phyloP scores from a whole-genome alignment of 331 rosid genomes.

The Erythrophleum ivorense region DNA sequence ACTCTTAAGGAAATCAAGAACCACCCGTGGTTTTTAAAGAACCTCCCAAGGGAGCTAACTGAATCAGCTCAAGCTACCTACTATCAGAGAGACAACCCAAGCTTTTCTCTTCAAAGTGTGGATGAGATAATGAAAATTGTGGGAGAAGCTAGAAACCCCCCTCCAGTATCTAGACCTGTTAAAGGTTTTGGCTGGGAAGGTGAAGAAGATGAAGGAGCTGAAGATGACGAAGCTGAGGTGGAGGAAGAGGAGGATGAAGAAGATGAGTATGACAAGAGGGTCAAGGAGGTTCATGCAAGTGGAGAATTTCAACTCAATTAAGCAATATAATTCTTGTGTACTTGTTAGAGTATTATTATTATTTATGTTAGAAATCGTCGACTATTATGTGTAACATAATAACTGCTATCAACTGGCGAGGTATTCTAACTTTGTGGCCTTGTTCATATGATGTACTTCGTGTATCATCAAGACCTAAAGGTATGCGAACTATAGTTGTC shows the following conservation, averaged over 20 bases:
- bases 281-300: constrained; percentile 70
- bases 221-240: constrained; percentile 41
- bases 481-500: constrained; percentile 37
- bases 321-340: constrained; percentile 43
- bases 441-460: constrained; percentile 40
- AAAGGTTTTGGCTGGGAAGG: constrained; percentile 67
- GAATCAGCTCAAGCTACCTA: constrained; percentile 64
- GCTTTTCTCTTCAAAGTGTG: constrained; percentile 62
- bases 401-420: constrained; percentile 37
- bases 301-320: constrained; percentile 62
- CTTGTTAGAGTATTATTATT: constrained; percentile 32
- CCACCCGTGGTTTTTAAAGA: constrained; percentile 72
- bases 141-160: constrained; percentile 66
- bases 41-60: constrained; percentile 66
- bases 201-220: constrained; percentile 51
- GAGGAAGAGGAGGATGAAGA: constrained; percentile 63
- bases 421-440: constrained; percentile 29
- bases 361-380: constrained; percentile 37
- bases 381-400: constrained; percentile 55
- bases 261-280: constrained; percentile 73
- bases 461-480: constrained; percentile 33
- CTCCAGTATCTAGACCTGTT: constrained; percentile 57
- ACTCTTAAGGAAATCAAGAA: constrained; percentile 60
- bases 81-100: constrained; percentile 60
- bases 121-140: constrained; percentile 69